Evolutionary conservation across 2,329 filamentous ascomycete genomes (phyloP).

Genomic region (Hypocrella siamensis): DNA sequence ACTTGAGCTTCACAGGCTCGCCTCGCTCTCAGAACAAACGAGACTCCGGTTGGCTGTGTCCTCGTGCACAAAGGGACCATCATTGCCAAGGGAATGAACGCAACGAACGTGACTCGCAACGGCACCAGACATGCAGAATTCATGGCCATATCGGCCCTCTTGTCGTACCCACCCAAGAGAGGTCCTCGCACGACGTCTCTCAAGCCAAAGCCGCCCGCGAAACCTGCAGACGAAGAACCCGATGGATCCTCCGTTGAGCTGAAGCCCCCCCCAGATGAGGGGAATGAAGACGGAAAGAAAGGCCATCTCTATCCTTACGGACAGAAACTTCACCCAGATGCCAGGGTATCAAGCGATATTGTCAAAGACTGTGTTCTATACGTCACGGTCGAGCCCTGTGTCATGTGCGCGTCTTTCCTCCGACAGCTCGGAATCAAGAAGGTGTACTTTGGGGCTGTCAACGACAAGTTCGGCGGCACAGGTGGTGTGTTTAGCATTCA

Average conservation of each 20-base stretch:
- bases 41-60: conserved; percentile 94
- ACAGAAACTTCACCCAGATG: conserved; percentile 37
- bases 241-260: conserved; percentile 10
- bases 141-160: conserved; percentile 54
- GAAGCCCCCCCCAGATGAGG: conserved; percentile 18
- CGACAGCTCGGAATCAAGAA: conserved; percentile 76
- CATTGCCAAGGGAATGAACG: conserved; percentile 89
- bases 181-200: conserved; percentile 16
- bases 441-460: conserved; percentile 89
- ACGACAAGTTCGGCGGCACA: conserved; percentile 93
- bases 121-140: conserved; percentile 94
- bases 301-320: conserved; percentile 46
- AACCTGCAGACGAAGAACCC: conserved; percentile 6
- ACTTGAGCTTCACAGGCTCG: conserved; percentile 44
- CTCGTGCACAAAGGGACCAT: conserved; percentile 67
- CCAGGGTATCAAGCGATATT: conserved; percentile 48
- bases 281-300: conserved; percentile 37
- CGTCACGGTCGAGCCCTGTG: conserved; percentile 94
- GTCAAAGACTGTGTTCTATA: conserved; percentile 66
- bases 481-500: conserved; percentile 87
- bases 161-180: conserved; percentile 23
- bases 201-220: conserved; percentile 15
- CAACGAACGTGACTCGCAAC: conserved; percentile 80
- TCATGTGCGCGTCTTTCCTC: conserved; percentile 93
- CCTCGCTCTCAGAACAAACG: conserved; percentile 67